Percentiles rank a stretch among this genome's conserved stretches.
Evolutionary conservation across 2,329 filamentous ascomycete species (phyloP).

Genomic region (Ophiocordyceps robertsii): DNA sequence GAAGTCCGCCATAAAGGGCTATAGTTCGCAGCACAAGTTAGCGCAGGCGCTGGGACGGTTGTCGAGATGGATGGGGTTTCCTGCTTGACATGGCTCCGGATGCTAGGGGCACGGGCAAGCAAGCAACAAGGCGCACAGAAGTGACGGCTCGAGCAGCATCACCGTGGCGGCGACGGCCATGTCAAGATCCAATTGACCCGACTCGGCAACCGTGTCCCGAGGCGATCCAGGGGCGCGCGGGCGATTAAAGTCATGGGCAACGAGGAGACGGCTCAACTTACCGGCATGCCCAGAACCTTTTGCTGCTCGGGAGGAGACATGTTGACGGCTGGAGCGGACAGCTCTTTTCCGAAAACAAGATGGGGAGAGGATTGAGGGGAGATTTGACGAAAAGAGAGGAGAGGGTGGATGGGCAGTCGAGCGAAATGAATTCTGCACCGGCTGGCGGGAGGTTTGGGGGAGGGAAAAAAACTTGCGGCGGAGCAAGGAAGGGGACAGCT

Average conservation of each 20-base stretch:
- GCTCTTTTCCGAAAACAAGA: constrained; percentile 27
- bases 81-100: not conserved
- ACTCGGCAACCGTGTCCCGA: constrained; percentile 3
- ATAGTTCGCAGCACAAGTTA: constrained; percentile 20
- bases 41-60: constrained; percentile 7
- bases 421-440: constrained; percentile 31
- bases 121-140: not conserved
- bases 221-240: constrained; percentile 9
- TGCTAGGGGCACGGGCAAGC: not conserved
- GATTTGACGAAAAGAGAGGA: constrained; percentile 35
- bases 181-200: constrained; percentile 8
- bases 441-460: constrained; percentile 28
- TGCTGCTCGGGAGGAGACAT: constrained; percentile 42
- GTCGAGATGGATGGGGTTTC: constrained; percentile 3
- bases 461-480: constrained; percentile 37
- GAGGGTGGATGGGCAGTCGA: constrained; percentile 26
- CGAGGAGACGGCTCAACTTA: constrained; percentile 27
- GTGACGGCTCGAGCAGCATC: not conserved
- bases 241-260: constrained; percentile 12
- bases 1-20: constrained; percentile 97
- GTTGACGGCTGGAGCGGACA: constrained; percentile 26
- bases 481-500: constrained; percentile 28
- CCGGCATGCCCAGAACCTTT: constrained; percentile 54
- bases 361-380: constrained; percentile 45
- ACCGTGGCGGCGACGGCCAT: not conserved